These are phyloP conservation scores for Salvia splendens DNA, from an alignment of 257 asterid genomes.

Conservation along the genomic window DNA sequence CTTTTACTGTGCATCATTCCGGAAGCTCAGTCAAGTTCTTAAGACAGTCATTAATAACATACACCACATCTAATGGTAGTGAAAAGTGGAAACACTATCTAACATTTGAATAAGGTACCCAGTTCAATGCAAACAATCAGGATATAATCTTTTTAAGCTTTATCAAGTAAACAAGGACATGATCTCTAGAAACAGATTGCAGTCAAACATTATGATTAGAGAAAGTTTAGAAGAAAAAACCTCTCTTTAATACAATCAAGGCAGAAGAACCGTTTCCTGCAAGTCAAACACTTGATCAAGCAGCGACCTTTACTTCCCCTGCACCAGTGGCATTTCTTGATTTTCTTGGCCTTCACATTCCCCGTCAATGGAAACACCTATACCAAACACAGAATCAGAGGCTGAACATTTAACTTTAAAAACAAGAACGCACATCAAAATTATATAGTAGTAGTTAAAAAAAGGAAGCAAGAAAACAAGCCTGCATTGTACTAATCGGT, in stretches of 20 bases:
- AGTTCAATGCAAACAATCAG: background rate
- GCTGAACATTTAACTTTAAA: background rate
- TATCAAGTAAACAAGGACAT: background rate
- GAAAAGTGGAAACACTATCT: background rate
- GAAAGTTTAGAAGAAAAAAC: slow-evolving; percentile 40
- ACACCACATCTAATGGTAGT: background rate
- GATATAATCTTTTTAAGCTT: background rate
- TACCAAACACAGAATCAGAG: slow-evolving; percentile 22
- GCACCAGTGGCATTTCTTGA: slow-evolving; percentile 93
- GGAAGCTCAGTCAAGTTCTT: slow-evolving; percentile 21
- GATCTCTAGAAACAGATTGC: background rate
- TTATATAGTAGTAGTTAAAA: background rate
- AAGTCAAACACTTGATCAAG: slow-evolving; percentile 73
- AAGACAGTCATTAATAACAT: slow-evolving; percentile 12
- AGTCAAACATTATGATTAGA: background rate
- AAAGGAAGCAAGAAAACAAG: slow-evolving; percentile 32
- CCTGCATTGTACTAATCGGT: slow-evolving; percentile 87
- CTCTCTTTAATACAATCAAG: slow-evolving; percentile 71
- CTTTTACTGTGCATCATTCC: slow-evolving; percentile 3
- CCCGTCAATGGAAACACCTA: slow-evolving; percentile 72
- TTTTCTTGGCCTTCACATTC: slow-evolving; percentile 54
- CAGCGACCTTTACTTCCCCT: slow-evolving; percentile 47
- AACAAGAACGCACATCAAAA: background rate
- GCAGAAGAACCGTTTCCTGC: slow-evolving; percentile 84
- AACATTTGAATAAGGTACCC: background rate